Evolutionary conservation across 208 protist species (phyloP).

Genomic region (Perkinsela sp.): DNA sequence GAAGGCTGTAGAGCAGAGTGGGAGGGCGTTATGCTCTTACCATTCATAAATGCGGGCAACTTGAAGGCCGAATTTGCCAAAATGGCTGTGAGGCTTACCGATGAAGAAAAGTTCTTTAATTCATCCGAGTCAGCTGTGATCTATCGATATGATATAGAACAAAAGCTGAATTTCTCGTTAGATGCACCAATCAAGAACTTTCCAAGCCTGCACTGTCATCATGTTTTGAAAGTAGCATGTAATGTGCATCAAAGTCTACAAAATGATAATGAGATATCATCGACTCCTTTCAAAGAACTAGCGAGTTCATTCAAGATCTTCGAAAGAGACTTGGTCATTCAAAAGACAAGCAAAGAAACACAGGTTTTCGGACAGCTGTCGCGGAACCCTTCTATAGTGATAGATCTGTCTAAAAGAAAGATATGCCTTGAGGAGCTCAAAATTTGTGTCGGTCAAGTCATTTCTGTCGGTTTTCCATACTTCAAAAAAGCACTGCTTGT

Average conservation of each 20-base stretch:
- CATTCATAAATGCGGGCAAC: constrained; percentile 50
- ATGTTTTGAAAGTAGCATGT: background rate
- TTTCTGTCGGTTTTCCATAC: constrained; percentile 53
- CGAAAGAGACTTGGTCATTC: background rate
- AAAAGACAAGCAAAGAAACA: background rate
- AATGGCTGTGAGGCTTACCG: constrained; percentile 20
- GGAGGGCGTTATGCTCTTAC: constrained; percentile 67
- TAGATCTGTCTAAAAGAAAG: constrained; percentile 10
- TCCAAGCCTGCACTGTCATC: background rate
- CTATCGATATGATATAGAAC: constrained; percentile 26
- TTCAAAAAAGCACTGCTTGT: constrained; percentile 44
- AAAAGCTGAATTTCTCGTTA: constrained; percentile 10
- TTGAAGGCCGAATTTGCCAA: constrained; percentile 36
- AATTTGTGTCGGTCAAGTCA: constrained; percentile 27
- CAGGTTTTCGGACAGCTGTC: background rate
- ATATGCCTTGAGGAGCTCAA: background rate
- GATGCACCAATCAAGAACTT: background rate
- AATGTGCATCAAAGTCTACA: too few relatives aligned
- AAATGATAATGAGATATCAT: background rate
- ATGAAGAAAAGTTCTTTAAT: constrained; percentile 38
- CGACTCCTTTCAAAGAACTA: background rate
- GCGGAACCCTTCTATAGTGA: constrained; percentile 10
- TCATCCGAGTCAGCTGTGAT: constrained; percentile 16
- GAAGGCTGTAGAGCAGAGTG: constrained; percentile 47
- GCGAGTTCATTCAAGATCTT: background rate